Percentiles rank a stretch among this genome's conserved stretches.
Conservation (phyloP, 257 asterid species). For the Nicotiana tomentosiformis region DNA sequence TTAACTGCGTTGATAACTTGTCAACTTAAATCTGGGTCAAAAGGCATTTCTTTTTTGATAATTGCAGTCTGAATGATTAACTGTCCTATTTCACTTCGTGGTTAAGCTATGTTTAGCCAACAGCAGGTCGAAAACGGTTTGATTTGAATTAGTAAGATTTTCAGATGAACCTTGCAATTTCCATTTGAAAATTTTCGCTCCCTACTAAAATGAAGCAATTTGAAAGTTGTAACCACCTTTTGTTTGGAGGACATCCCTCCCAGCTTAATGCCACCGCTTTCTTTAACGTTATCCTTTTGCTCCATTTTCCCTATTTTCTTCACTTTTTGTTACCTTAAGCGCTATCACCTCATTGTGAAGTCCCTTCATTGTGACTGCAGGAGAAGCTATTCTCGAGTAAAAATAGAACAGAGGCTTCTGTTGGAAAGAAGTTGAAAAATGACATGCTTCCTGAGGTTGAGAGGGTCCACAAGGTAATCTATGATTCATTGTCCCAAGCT, state of each 20-base stretch:
- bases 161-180: background rate
- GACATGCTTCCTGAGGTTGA: constrained; percentile 90
- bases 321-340: background rate
- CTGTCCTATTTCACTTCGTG: background rate
- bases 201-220: background rate
- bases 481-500: constrained; percentile 7
- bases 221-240: background rate
- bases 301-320: background rate
- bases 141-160: background rate
- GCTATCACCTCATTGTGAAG: background rate
- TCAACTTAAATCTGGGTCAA: background rate
- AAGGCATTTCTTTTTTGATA: background rate
- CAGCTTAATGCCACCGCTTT: background rate
- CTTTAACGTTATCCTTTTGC: background rate
- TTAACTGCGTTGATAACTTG: background rate
- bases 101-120: background rate
- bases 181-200: background rate
- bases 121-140: background rate
- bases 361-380: constrained; percentile 34
- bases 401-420: constrained; percentile 80
- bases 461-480: constrained; percentile 81
- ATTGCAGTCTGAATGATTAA: background rate
- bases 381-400: constrained; percentile 83
- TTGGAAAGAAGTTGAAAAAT: constrained; percentile 86
- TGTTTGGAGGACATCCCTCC: background rate